Conservation (phyloP, 352 stramenopile genomes). For the Phytophthora colocasiae region DNA sequence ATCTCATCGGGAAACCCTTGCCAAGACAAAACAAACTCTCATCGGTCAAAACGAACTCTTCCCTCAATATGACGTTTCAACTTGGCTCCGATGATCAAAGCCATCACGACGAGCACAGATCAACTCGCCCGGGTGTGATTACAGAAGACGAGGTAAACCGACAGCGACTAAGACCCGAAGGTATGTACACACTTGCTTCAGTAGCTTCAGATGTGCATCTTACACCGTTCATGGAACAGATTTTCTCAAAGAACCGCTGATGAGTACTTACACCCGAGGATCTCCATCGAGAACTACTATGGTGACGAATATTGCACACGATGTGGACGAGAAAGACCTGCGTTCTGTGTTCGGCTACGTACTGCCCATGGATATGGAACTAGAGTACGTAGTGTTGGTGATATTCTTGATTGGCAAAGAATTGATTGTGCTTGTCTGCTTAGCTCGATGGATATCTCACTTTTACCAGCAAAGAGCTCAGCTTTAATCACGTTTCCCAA, state of each 20-base stretch:
- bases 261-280: slow-evolving; percentile 49
- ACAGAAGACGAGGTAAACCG: slow-evolving; percentile 61
- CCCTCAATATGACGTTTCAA: slow-evolving; percentile 40
- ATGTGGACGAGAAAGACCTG: slow-evolving; percentile 62
- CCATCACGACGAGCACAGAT: neutral
- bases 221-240: slow-evolving; percentile 26
- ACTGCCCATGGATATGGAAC: slow-evolving; percentile 40
- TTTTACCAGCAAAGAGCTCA: slow-evolving; percentile 8
- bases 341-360: slow-evolving; percentile 65
- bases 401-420: neutral
- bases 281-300: slow-evolving; percentile 33
- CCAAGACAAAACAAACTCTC: slow-evolving; percentile 19
- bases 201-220: neutral
- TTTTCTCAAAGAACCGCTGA: slow-evolving; percentile 38
- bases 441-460: slow-evolving; percentile 32
- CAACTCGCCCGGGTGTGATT: slow-evolving; percentile 58
- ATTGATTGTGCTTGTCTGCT: neutral
- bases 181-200: slow-evolving; percentile 26
- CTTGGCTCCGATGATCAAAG: slow-evolving; percentile 9
- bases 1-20: slow-evolving; percentile 34
- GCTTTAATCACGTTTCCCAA: slow-evolving; percentile 39
- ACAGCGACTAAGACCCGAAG: slow-evolving; percentile 39
- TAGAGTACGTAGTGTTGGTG: slow-evolving; percentile 39
- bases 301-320: slow-evolving; percentile 53
- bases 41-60: slow-evolving; percentile 20